Evolutionary conservation across 805 yeast genomes (phyloP).

Genomic region (Candida piceae): DNA sequence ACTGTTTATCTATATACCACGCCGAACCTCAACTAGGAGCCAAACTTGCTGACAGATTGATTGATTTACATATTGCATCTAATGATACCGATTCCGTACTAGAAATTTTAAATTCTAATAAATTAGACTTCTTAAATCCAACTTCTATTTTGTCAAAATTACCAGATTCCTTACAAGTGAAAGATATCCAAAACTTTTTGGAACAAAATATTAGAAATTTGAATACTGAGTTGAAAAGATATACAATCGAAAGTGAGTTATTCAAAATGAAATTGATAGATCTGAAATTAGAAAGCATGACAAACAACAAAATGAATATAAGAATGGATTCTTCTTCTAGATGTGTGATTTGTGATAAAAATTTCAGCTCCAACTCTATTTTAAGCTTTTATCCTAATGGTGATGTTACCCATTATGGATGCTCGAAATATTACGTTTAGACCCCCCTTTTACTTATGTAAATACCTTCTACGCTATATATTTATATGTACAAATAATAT

Average conservation of each 20-base stretch:
- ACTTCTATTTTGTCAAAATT: conserved; percentile 40
- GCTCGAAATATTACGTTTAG: conserved; percentile 26
- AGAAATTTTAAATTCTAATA: conserved; percentile 23
- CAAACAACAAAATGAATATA: conserved; percentile 31
- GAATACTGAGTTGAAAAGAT: conserved; percentile 34
- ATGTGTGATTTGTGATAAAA: conserved; percentile 59
- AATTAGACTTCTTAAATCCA: conserved; percentile 21
- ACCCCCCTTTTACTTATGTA: not conserved
- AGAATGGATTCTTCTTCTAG: conserved; percentile 39
- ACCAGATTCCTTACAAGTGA: conserved; percentile 46
- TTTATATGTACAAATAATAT: no score
- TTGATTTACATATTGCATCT: conserved; percentile 34
- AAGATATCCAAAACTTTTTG: conserved; percentile 39
- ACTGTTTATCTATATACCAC: conserved; percentile 47
- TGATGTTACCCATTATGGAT: conserved; percentile 53
- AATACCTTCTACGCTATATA: no score
- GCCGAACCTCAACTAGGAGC: conserved; percentile 36
- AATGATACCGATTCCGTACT: conserved; percentile 22
- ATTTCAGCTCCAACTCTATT: conserved; percentile 39
- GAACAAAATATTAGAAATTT: conserved; percentile 38
- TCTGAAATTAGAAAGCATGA: conserved; percentile 37
- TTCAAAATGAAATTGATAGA: conserved; percentile 47
- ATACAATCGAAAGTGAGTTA: conserved; percentile 42
- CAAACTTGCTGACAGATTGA: conserved; percentile 42
- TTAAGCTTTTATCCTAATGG: conserved; percentile 43